A percentile compares a stretch with the other conserved stretches of the same genome.
These are phyloP conservation scores for Moringa oleifera DNA, from an alignment of 345 rosid species.

Conservation along the genomic window DNA sequence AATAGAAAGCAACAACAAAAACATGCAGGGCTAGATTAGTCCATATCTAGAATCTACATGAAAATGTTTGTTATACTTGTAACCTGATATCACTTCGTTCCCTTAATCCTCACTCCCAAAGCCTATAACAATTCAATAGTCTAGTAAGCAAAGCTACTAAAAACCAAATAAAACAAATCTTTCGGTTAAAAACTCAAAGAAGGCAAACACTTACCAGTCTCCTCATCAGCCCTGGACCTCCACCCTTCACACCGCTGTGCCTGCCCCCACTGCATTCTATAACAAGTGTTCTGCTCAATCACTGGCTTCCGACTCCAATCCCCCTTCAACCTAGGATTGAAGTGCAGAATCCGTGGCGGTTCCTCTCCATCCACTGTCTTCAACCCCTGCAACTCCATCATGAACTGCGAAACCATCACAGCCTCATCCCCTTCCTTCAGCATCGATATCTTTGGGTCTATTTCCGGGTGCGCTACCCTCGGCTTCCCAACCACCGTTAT, in stretches of 20 bases:
- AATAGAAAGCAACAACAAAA: too few species aligned
- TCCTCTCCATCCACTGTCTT: conserved; percentile 82
- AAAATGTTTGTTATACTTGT: too few species aligned
- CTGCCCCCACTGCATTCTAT: conserved; percentile 82
- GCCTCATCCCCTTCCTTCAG: conserved; percentile 42
- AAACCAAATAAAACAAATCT: background rate
- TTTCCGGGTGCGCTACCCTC: conserved; percentile 47
- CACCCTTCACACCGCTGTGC: conserved; percentile 78
- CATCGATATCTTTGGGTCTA: conserved; percentile 50
- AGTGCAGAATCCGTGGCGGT: conserved; percentile 78
- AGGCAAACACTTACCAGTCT: conserved; percentile 47
- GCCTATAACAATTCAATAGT: too few species aligned
- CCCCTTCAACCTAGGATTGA: conserved; percentile 88
- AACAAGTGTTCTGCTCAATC: conserved; percentile 91
- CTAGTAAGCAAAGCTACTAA: too few species aligned
- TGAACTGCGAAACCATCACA: conserved; percentile 71
- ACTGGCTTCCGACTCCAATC: conserved; percentile 86
- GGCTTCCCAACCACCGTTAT: conserved; percentile 74
- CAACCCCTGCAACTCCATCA: conserved; percentile 76
- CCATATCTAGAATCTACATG: too few species aligned
- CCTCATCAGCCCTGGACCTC: conserved; percentile 72
- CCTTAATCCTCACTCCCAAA: too few species aligned
- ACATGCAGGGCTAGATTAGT: too few species aligned
- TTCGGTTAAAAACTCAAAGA: background rate
- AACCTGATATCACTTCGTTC: too few species aligned